Evolutionary conservation across 1,284 basidiomycete species (phyloP).

Genomic region (Ustilago xerochloae): DNA sequence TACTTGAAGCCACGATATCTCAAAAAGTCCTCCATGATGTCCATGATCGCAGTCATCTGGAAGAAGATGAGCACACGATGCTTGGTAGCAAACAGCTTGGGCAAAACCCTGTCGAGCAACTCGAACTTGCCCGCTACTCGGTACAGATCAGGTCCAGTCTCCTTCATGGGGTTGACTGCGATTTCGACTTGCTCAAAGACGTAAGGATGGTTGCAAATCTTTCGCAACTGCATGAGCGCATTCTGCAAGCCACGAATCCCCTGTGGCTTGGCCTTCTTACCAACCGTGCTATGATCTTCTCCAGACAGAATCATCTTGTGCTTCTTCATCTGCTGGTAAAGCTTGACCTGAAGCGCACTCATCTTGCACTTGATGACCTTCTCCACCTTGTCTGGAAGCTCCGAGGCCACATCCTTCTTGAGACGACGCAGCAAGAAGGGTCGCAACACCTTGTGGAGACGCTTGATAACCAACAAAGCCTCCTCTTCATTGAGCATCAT

Average conservation of each 20-base stretch:
- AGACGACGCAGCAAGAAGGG: constrained; percentile 95
- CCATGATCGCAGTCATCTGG: constrained; percentile 99
- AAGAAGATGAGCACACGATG: constrained; percentile 99
- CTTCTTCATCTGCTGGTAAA: constrained; percentile 98
- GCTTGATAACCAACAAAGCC: constrained; percentile 94
- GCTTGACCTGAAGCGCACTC: constrained; percentile 90
- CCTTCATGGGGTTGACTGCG: constrained; percentile 83
- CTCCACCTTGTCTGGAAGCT: constrained; percentile 98
- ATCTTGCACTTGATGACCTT: constrained; percentile 99
- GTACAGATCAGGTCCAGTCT: constrained; percentile 81
- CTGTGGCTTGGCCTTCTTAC: constrained; percentile 63
- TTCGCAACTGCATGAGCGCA: constrained; percentile 98
- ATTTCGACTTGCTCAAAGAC: constrained; percentile 95
- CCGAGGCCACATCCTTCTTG: constrained; percentile 98
- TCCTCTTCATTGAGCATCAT: constrained; percentile 99
- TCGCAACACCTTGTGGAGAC: constrained; percentile 96
- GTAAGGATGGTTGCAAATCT: constrained; percentile 88
- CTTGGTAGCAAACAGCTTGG: constrained; percentile 90
- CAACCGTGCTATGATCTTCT: constrained; percentile 53
- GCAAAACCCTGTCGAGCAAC: constrained; percentile 89
- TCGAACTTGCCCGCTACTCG: constrained; percentile 94
- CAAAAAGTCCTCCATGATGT: constrained; percentile 98
- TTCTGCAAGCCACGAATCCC: constrained; percentile 79
- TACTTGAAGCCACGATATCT: constrained; percentile 90
- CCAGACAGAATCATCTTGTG: constrained; percentile 82